A percentile compares a stretch with the other conserved stretches of the same genome.
phyloP scores from a whole-genome alignment of 805 yeast species.

The Zygosaccharomyces bisporus region DNA sequence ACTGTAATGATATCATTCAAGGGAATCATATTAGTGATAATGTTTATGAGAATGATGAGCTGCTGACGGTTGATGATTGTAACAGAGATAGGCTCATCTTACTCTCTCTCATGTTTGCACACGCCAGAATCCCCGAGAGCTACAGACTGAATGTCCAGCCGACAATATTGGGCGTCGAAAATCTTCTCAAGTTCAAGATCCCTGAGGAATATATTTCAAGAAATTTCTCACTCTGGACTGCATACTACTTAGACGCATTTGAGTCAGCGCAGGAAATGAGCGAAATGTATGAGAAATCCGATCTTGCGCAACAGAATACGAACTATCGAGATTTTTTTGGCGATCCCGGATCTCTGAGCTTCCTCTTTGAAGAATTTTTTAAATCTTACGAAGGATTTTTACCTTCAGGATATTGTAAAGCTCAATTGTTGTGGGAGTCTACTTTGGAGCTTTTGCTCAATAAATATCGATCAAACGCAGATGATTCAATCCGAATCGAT shows the following conservation, averaged over 20 bases:
- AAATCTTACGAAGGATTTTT: slow-evolving; percentile 1
- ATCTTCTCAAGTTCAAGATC: slow-evolving; percentile 9
- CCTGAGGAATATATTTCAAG: slow-evolving; percentile 10
- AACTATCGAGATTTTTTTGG: slow-evolving; percentile 8
- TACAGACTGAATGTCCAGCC: slow-evolving; percentile 6
- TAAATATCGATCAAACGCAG: not conserved
- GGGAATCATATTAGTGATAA: slow-evolving; percentile 9
- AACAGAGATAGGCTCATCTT: slow-evolving; percentile 11
- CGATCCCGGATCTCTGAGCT: slow-evolving; percentile 9
- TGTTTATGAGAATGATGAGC: slow-evolving; percentile 15
- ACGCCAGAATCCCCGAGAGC: slow-evolving; percentile 11
- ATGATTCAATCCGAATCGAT: not conserved
- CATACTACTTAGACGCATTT: slow-evolving; percentile 12
- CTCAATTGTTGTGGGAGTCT: slow-evolving; percentile 11
- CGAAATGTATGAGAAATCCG: not conserved
- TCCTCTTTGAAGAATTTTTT: slow-evolving; percentile 8
- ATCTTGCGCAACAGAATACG: not conserved
- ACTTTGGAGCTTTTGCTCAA: slow-evolving; percentile 8
- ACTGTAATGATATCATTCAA: slow-evolving; percentile 17
- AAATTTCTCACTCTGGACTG: slow-evolving; percentile 21
- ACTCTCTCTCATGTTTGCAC: slow-evolving; percentile 20
- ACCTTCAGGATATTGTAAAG: slow-evolving; percentile 1
- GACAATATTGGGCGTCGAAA: slow-evolving; percentile 5
- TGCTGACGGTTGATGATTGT: slow-evolving; percentile 11
- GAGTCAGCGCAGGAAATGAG: slow-evolving; percentile 4